Conservation (phyloP, 768 basidiomycete species). For the Xerocomellus chrysenteron region DNA sequence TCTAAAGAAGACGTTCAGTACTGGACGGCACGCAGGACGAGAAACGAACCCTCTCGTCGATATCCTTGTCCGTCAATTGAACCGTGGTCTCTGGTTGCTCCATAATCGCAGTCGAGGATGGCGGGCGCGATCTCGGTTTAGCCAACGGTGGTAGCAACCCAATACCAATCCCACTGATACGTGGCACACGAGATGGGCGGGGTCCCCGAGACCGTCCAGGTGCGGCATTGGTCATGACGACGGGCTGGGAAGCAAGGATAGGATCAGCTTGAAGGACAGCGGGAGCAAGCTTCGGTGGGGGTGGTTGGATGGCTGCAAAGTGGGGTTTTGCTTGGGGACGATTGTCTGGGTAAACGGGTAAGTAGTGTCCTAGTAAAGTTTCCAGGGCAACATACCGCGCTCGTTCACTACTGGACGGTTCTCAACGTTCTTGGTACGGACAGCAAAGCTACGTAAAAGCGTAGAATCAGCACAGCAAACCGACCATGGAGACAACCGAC, state of each 20-base stretch:
- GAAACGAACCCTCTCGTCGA: conserved; percentile 61
- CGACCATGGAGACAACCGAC: not conserved
- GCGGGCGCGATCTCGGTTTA: conserved; percentile 20
- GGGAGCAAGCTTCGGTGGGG: conserved; percentile 45
- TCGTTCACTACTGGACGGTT: conserved; percentile 80
- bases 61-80: conserved; percentile 62
- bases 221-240: conserved; percentile 8
- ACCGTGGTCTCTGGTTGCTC: conserved; percentile 16
- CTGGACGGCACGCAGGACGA: not conserved
- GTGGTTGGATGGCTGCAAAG: conserved; percentile 59
- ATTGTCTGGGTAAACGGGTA: conserved; percentile 43
- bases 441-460: conserved; percentile 60
- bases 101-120: conserved; percentile 10
- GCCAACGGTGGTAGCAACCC: conserved; percentile 25
- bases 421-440: conserved; percentile 82
- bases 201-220: conserved; percentile 25
- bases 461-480: not conserved
- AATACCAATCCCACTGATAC: conserved; percentile 29
- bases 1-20: conserved; percentile 39
- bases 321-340: conserved; percentile 58
- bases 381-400: conserved; percentile 48
- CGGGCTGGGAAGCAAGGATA: conserved; percentile 19
- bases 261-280: conserved; percentile 45
- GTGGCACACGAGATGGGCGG: conserved; percentile 33
- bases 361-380: not conserved